A percentile compares a stretch with the other conserved stretches of the same genome.
These are phyloP conservation scores for Ophiostoma populinum DNA, from an alignment of 2,329 filamentous ascomycete genomes.

Conservation along the genomic window DNA sequence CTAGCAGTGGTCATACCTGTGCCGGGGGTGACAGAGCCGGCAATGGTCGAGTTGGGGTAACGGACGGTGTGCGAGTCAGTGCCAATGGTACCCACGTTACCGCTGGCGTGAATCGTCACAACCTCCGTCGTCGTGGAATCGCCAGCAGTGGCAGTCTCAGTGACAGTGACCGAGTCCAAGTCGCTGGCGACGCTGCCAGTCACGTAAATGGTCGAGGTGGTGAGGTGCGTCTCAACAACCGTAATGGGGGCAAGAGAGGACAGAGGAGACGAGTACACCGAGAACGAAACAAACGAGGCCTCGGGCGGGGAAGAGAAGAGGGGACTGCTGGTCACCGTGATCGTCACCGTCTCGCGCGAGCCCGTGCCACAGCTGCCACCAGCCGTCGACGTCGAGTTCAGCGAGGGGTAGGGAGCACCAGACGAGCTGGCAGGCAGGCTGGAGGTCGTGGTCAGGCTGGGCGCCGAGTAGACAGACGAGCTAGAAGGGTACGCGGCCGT, in stretches of 20 bases:
- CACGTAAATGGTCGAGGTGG: background rate
- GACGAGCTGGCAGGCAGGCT: background rate
- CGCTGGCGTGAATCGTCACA: constrained; percentile 1
- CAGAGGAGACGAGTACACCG: background rate
- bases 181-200: background rate
- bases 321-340: constrained; percentile 1
- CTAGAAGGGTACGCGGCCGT: constrained; percentile 3
- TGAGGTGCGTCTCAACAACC: background rate
- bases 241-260: background rate
- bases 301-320: background rate
- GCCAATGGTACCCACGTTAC: background rate
- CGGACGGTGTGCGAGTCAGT: background rate
- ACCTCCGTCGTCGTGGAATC: constrained; percentile 3
- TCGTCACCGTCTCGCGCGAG: background rate
- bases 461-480: constrained; percentile 3
- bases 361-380: background rate
- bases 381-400: background rate
- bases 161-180: constrained; percentile 3
- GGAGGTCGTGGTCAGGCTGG: background rate
- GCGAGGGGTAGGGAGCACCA: background rate
- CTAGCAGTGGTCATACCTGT: constrained; percentile 6
- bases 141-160: constrained; percentile 1
- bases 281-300: background rate
- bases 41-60: constrained; percentile 7
- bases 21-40: background rate